phyloP scores from a whole-genome alignment of 1,284 basidiomycete species.

The Ustilago trichophora region DNA sequence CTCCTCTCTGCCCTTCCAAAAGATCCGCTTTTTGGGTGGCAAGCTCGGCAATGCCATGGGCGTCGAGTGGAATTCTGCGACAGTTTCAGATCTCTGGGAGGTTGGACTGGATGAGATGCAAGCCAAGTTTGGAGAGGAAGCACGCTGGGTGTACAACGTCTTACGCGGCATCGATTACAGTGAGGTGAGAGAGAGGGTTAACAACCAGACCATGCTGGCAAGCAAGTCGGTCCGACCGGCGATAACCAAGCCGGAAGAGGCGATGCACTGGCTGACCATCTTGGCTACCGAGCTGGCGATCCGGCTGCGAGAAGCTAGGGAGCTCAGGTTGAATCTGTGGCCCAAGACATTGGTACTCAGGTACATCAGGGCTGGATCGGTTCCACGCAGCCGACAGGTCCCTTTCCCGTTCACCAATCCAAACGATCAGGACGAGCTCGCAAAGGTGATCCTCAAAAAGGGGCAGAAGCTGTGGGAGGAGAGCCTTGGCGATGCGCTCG shows the following conservation, averaged over 20 bases:
- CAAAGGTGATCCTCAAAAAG: slow-evolving; percentile 77
- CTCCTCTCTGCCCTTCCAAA: slow-evolving; percentile 50
- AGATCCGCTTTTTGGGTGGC: slow-evolving; percentile 89
- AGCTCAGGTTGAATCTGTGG: slow-evolving; percentile 76
- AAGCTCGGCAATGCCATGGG: slow-evolving; percentile 90
- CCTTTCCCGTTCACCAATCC: slow-evolving; percentile 75
- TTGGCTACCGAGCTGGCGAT: slow-evolving; percentile 87
- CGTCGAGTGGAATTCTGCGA: slow-evolving; percentile 80
- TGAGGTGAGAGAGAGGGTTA: slow-evolving; percentile 74
- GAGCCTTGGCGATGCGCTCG: slow-evolving; percentile 70
- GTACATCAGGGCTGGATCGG: slow-evolving; percentile 71
- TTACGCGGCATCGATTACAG: slow-evolving; percentile 83
- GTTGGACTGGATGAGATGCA: slow-evolving; percentile 79
- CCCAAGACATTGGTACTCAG: slow-evolving; percentile 85
- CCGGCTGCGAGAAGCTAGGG: slow-evolving; percentile 82
- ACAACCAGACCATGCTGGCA: slow-evolving; percentile 61
- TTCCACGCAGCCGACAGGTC: slow-evolving; percentile 78
- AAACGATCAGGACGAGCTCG: slow-evolving; percentile 38
- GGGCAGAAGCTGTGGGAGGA: slow-evolving; percentile 89
- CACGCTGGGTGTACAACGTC: slow-evolving; percentile 80
- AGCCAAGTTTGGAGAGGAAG: slow-evolving; percentile 80
- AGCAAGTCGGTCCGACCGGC: slow-evolving; percentile 60
- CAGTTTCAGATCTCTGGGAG: slow-evolving; percentile 77
- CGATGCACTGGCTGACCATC: slow-evolving; percentile 85
- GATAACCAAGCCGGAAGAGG: slow-evolving; percentile 49